Conservation (phyloP, 2,329 filamentous ascomycete genomes). For the Ophiostoma populinum region DNA sequence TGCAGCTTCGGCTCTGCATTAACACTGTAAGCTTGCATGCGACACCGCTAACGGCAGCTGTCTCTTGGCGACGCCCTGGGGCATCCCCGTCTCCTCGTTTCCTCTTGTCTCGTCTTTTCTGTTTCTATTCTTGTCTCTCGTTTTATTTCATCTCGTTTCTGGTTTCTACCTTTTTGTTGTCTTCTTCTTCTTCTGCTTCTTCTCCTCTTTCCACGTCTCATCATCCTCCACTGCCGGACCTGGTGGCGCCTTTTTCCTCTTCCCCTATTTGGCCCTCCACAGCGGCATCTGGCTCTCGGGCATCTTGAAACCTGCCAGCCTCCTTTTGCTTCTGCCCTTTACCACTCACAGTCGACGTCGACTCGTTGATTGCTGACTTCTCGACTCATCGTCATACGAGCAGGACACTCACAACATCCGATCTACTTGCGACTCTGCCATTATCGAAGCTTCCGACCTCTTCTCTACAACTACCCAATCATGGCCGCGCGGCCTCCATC, state of each 20-base stretch:
- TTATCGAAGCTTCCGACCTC: background rate
- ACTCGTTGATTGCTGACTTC: too few species aligned
- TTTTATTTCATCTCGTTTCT: background rate
- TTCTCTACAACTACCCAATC: background rate
- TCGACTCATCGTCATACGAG: constrained; percentile 1
- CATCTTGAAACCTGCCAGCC: constrained; percentile 1
- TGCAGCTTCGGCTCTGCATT: background rate
- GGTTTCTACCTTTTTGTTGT: background rate
- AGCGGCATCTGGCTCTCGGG: constrained; percentile 1
- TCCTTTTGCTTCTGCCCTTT: background rate
- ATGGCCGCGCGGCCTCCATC: constrained; percentile 6
- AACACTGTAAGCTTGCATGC: background rate
- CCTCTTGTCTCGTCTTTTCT: background rate
- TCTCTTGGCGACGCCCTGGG: background rate
- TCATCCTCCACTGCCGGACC: too few species aligned
- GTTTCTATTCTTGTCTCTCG: background rate
- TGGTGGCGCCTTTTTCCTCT: constrained; percentile 1
- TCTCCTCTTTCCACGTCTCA: background rate
- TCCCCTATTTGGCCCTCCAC: constrained; percentile 2
- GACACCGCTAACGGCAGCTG: constrained; percentile 1
- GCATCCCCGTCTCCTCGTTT: background rate
- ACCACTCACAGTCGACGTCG: background rate
- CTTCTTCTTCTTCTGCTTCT: background rate
- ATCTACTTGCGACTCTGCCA: background rate
- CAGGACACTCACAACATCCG: background rate